A percentile compares a stretch with the other conserved stretches of the same genome.
Conservation (phyloP, 306 rosid species). For the Canavalia ensiformis region DNA sequence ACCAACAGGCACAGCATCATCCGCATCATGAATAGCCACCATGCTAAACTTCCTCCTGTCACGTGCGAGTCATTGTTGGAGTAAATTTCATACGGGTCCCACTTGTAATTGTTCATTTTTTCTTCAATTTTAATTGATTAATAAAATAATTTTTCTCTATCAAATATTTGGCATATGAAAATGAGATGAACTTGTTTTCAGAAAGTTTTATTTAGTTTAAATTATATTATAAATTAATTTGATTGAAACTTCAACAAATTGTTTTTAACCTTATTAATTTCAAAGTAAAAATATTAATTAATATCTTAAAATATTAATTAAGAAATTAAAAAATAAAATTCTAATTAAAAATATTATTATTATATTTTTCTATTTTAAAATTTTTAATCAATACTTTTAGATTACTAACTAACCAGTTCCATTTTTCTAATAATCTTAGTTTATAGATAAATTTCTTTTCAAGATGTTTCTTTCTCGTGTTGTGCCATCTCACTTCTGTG, state of each 20-base stretch:
- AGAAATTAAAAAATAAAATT: too few relatives aligned
- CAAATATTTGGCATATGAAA: background rate
- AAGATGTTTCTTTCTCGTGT: background rate
- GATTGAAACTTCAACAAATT: too few relatives aligned
- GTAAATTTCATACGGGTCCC: conserved; percentile 42
- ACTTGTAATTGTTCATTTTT: conserved; percentile 43
- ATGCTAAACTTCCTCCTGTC: conserved; percentile 31
- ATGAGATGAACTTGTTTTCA: background rate
- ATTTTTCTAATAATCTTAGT: too few relatives aligned
- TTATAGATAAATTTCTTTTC: background rate
- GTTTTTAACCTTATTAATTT: background rate
- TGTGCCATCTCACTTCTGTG: background rate
- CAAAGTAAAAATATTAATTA: background rate
- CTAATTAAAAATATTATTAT: too few relatives aligned
- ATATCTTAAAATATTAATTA: too few relatives aligned
- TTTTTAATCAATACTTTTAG: too few relatives aligned
- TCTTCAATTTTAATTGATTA: conserved; percentile 12
- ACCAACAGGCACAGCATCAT: conserved; percentile 58
- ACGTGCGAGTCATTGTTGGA: conserved; percentile 45
- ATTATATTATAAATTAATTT: background rate
- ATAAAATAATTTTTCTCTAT: conserved; percentile 19
- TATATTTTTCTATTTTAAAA: background rate
- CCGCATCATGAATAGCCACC: conserved; percentile 55
- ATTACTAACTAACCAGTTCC: too few relatives aligned
- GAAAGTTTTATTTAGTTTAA: background rate